Base-by-base conservation (phyloP, 1,284 basidiomycete species). In the Trametes versicolor region DNA sequence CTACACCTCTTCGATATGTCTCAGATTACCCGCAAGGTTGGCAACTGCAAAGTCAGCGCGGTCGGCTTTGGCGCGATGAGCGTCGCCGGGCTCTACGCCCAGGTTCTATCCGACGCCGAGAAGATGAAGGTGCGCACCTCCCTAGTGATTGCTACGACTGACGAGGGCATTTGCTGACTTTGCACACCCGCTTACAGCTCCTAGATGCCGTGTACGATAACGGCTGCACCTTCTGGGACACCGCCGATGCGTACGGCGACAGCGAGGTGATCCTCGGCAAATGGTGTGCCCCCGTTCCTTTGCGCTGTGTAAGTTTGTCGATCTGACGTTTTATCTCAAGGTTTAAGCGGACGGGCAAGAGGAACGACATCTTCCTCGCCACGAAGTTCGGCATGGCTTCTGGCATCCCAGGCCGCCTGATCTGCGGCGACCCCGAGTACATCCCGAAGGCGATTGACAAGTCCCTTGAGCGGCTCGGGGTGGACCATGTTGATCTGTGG, bases 361-460 rank as follows among this genome's bases (percentile, higher is more conserved):
- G 80, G 9, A 66, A 76, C 51, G 73, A 82, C 50, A 80, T 84
- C 45, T 84, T 85, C 73, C 77, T 85, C 2, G 82, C 80, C 0
- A 83, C 83, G 59, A 85, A 84, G 71, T 81, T 81, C 47, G 80
- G 78, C n/a, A 2, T 77, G 49, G 36, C 55, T 15, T 8, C 34
- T 9, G 56, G 47, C 13, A 36, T 59, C 3, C 58, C 64, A 1
- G 62, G 48, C 41, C 53, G 56, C 17, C 12, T 43, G 6, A 60
- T 73, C 49, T 67, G 71, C 23, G 71, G 70, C n/a, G 65, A 64
- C 10, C 73, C 75, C n/a, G 77, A 75, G 23, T 76, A 77, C 51
- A 72, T 77, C 49, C 69, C 66, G 1, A 47, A 69, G 32, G 70
- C 68, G 7, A 62, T 77, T 23, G 77, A 80, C 25, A 74, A 69